A percentile compares a stretch with the other conserved stretches of the same genome.
Evolutionary conservation across 805 yeast genomes (phyloP).

Genomic region (Yamadazyma phyllophila): DNA sequence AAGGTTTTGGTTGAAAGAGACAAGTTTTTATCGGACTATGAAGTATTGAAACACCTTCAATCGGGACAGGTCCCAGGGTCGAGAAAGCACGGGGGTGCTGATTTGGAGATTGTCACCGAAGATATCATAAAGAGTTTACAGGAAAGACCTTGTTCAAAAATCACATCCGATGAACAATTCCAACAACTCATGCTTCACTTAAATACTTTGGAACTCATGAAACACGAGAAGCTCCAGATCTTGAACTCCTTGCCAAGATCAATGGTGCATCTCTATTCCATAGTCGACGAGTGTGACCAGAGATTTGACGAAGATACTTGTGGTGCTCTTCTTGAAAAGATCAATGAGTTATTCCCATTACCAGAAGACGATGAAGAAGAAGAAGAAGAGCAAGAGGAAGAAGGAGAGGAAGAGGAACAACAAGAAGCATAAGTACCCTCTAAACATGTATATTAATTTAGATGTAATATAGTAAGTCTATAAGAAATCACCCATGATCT

Average conservation of each 20-base stretch:
- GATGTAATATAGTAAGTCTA: neutral
- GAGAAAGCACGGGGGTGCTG: constrained; percentile 37
- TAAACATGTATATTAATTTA: constrained; percentile 4
- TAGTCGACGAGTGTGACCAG: constrained; percentile 90
- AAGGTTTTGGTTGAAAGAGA: constrained; percentile 50
- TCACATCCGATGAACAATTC: constrained; percentile 23
- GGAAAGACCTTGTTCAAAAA: constrained; percentile 22
- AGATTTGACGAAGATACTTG: constrained; percentile 71
- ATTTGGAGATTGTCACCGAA: constrained; percentile 49
- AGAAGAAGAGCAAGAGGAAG: constrained; percentile 6
- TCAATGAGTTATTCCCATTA: constrained; percentile 53
- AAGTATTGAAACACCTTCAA: constrained; percentile 54
- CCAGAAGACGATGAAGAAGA: constrained; percentile 27
- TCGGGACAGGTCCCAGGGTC: too few species aligned
- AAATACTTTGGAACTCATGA: constrained; percentile 58
- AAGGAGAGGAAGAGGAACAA: constrained; percentile 10
- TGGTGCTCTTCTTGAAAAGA: constrained; percentile 54
- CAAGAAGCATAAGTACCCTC: too few species aligned
- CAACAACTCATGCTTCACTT: constrained; percentile 44
- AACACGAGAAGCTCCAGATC: constrained; percentile 81
- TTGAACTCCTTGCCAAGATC: constrained; percentile 78
- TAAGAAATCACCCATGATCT: constrained; percentile 14
- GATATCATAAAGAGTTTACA: constrained; percentile 45
- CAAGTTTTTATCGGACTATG: constrained; percentile 61
- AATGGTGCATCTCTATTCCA: constrained; percentile 71